Evolutionary conservation across 2,329 filamentous ascomycete species (phyloP), one percentile per base, ranked within the genome.

Genomic region (Fragosphaeria purpurea): DNA sequence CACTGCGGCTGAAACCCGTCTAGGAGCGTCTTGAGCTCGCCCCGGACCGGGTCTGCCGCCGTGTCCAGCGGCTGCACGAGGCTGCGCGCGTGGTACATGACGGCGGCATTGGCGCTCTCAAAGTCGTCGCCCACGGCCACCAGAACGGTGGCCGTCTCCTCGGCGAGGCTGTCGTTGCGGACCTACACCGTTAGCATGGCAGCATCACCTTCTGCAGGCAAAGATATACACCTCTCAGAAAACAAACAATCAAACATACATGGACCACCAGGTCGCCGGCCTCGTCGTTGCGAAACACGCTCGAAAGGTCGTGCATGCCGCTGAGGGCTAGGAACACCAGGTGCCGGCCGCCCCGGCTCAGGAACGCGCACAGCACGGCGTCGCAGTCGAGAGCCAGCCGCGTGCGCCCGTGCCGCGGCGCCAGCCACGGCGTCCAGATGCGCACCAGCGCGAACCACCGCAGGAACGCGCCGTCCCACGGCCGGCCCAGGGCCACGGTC

Each of bases 21-120:
- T 12, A 66, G 65, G 7, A 77, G 58, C 1, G 67, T 65, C 50
- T 71, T 65, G 32, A 75, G 62, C 53, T 82, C 73, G 33, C 4
- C 6, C 13, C 10, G 32, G 40, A 10, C 33, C 3, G 8, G 33
- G 33, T 33, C 35, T 7, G 7, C 40, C 1, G 44, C 10, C 40
- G 67, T 65, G 22, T 68, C 60, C 57, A 77, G 64, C 50, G 71
- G 59, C 56, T 73, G 60, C 7, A 85, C 71, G 4, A 86, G 60
- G 53, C 79, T 81, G 35, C 90, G 78, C n/a, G 90, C 86, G 60
- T 95, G 84, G 58, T 95, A 95, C 76, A 95, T 86, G 7, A 85
- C 83, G 11, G 89, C 84, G 38, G 86, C 84, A 59, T 88, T 81
- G 2, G 87, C 85, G 50, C 79, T 74, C 55, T 94, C 87, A 56